A percentile compares a stretch with the other conserved stretches of the same genome.
phyloP scores from a whole-genome alignment of 192 early-diverging fungal genomes.

The Linnemannia exigua region DNA sequence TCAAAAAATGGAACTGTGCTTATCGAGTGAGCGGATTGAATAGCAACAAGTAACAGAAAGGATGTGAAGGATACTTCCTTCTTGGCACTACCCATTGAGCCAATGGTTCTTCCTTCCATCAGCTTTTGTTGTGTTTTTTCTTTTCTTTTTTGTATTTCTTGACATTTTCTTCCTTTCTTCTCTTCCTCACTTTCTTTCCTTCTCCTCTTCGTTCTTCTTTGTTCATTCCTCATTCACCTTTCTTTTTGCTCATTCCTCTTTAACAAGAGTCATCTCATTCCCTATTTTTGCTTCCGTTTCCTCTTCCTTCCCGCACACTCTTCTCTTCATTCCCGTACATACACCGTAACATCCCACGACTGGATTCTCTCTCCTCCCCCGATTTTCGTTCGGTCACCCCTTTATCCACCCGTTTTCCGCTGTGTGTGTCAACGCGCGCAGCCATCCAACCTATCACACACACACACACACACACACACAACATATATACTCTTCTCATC shows the following conservation, averaged over 20 bases:
- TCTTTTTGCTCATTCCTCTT: not conserved
- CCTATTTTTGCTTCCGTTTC: not conserved
- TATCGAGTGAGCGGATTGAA: not conserved
- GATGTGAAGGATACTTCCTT: not conserved
- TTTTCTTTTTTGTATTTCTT: no score
- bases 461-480: not conserved
- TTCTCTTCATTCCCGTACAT: no score
- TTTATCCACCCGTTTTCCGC: not conserved
- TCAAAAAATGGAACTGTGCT: no score
- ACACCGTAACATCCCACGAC: not conserved
- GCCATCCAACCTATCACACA: no score
- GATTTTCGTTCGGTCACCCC: slow-evolving; percentile 3
- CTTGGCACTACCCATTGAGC: not conserved
- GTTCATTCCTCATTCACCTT: not conserved
- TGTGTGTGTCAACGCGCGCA: not conserved
- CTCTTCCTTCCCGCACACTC: not conserved
- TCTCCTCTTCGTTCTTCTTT: not conserved
- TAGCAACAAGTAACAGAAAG: not conserved
- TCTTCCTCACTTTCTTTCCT: no score
- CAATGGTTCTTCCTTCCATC: no score
- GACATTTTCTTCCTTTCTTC: no score
- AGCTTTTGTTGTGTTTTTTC: no score
- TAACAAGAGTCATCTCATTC: not conserved
- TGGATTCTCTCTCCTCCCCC: not conserved
- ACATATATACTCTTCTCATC: not conserved